phyloP scores from a whole-genome alignment of 345 rosid species.

The Hirschfeldia incana region DNA sequence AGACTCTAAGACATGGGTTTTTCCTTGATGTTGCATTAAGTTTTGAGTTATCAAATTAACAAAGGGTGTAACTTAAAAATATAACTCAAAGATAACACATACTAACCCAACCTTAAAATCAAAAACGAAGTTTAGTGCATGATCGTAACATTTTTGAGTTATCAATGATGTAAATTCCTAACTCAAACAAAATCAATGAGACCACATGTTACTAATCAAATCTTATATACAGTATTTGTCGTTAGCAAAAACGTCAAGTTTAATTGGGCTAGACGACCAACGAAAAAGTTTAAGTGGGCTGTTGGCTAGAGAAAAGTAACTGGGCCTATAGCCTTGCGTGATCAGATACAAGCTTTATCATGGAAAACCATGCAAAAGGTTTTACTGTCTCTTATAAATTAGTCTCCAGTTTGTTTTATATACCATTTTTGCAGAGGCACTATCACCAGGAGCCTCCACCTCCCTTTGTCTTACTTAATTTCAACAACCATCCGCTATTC shows the following conservation, averaged over 20 bases:
- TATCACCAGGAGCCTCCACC: slow-evolving; percentile 68
- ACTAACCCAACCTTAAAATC: too few species aligned
- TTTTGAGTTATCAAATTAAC: not conserved
- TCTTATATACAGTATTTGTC: too few species aligned
- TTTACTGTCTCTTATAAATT: too few species aligned
- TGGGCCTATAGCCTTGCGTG: slow-evolving; percentile 2
- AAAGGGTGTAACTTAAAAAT: too few species aligned
- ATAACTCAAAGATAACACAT: too few species aligned
- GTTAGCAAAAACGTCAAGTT: not conserved
- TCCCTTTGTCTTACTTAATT: slow-evolving; percentile 47
- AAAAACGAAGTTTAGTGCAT: too few species aligned
- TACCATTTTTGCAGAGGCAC: slow-evolving; percentile 48
- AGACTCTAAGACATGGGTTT: not conserved
- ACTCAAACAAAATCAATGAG: too few species aligned
- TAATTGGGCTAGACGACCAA: not conserved
- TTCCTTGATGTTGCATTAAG: not conserved
- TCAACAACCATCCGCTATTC: slow-evolving; percentile 43
- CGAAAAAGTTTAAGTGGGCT: not conserved
- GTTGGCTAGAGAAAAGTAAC: not conserved
- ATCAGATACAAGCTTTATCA: not conserved
- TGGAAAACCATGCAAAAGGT: not conserved
- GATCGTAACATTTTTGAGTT: too few species aligned
- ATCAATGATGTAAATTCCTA: too few species aligned
- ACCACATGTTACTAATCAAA: too few species aligned
- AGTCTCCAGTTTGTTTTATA: slow-evolving; percentile 24